These are phyloP conservation scores for Psilocybe mexicana DNA, from an alignment of 1,284 basidiomycete species.

Conservation along the genomic window DNA sequence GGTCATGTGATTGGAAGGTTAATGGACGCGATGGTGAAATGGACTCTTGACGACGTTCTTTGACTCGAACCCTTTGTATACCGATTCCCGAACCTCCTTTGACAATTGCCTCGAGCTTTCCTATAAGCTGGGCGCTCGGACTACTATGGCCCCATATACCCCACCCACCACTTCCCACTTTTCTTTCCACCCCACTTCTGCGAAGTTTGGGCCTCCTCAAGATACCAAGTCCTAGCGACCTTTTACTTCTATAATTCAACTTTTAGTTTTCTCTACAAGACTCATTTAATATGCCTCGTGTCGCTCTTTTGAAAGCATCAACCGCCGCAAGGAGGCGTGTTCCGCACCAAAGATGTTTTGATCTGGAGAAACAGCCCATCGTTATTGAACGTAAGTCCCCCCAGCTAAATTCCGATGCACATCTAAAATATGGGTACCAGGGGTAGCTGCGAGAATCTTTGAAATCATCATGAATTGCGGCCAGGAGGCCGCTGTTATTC, in stretches of 20 bases:
- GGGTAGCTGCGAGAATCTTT: not conserved
- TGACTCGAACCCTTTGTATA: not conserved
- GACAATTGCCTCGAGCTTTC: not conserved
- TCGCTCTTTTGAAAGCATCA: no score
- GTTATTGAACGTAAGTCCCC: not conserved
- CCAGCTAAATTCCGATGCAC: no score
- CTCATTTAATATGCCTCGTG: no score
- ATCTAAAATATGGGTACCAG: not conserved
- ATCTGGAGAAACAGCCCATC: not conserved
- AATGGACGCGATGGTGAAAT: not conserved
- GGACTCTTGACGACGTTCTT: not conserved
- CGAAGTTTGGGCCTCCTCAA: not conserved
- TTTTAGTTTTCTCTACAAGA: not conserved
- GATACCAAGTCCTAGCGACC: not conserved
- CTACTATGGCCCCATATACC: not conserved
- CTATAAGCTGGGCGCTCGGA: not conserved
- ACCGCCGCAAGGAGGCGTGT: no score
- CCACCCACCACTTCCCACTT: not conserved
- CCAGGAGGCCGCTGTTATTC: not conserved
- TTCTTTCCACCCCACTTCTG: conserved; percentile 2
- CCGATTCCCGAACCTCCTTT: not conserved
- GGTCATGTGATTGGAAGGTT: conserved; percentile 1
- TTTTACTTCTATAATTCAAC: not conserved
- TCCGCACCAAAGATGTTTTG: not conserved
- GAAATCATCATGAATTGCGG: not conserved